Conservation (phyloP, 1,284 basidiomycete species). For the Wallemia mellicola region DNA sequence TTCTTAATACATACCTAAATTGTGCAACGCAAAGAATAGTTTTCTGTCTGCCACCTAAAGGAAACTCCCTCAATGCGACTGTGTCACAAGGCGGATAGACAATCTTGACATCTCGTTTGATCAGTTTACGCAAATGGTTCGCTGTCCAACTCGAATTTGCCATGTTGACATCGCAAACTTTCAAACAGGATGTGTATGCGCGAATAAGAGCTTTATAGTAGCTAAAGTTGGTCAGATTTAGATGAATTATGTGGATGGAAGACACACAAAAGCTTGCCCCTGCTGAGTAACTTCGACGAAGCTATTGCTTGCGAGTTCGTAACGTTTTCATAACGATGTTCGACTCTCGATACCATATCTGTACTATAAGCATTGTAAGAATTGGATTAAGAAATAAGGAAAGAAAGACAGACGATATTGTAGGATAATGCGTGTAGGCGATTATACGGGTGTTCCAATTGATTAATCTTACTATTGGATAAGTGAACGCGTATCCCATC, state of each 20-base stretch:
- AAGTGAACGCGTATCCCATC: slow-evolving; percentile 92
- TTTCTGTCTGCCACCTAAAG: slow-evolving; percentile 29
- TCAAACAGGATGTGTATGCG: slow-evolving; percentile 45
- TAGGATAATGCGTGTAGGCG: slow-evolving; percentile 87
- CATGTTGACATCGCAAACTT: slow-evolving; percentile 39
- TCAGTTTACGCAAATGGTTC: slow-evolving; percentile 43
- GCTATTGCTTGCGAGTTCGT: slow-evolving; percentile 37
- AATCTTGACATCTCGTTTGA: slow-evolving; percentile 20
- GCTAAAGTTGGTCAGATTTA: neutral
- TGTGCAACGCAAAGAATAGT: slow-evolving; percentile 65
- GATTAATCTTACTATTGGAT: slow-evolving; percentile 38
- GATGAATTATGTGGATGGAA: neutral
- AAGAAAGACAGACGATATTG: slow-evolving; percentile 27
- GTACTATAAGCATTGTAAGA: slow-evolving; percentile 19
- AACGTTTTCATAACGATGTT: slow-evolving; percentile 26
- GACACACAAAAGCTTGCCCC: slow-evolving; percentile 40
- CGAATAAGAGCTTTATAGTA: slow-evolving; percentile 74
- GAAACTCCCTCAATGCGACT: slow-evolving; percentile 30
- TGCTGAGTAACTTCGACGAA: slow-evolving; percentile 27
- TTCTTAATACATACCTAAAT: slow-evolving; percentile 29
- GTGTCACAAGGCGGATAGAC: slow-evolving; percentile 90
- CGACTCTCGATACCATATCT: slow-evolving; percentile 67
- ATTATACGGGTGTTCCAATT: slow-evolving; percentile 32
- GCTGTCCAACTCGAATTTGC: slow-evolving; percentile 91
- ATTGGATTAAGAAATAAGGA: neutral